Conservation (phyloP, 1,284 basidiomycete genomes). For the Phlebopus sp. region DNA sequence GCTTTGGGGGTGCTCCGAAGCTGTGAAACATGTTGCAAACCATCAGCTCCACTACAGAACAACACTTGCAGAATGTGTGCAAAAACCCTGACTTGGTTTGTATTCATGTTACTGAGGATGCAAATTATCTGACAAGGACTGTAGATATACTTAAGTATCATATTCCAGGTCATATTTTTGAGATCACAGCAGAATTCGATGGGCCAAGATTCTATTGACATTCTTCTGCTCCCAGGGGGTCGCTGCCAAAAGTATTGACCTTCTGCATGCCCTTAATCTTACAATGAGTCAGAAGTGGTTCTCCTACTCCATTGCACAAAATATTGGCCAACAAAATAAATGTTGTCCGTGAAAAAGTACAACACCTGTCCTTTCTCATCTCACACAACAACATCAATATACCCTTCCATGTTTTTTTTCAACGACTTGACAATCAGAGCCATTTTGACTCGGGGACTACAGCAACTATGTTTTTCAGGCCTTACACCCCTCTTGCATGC, state of each 20-base stretch:
- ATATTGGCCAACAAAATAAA: conserved; percentile 5
- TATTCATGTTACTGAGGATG: neutral
- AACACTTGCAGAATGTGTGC: conserved; percentile 13
- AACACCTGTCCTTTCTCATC: conserved; percentile 1
- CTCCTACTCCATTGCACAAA: neutral
- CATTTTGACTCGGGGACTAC: too few relatives aligned
- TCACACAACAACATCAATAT: conserved; percentile 6
- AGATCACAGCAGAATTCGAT: conserved; percentile 17
- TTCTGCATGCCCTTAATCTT: conserved; percentile 24
- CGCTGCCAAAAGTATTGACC: conserved; percentile 26
- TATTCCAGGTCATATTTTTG: conserved; percentile 14
- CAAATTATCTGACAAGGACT: neutral
- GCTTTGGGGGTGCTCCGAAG: conserved; percentile 12
- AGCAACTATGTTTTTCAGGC: too few relatives aligned
- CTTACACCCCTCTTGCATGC: too few relatives aligned
- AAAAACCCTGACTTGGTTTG: conserved; percentile 25
- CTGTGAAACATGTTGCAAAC: conserved; percentile 14
- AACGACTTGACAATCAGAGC: too few relatives aligned
- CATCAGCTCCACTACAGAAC: conserved; percentile 8
- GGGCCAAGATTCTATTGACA: conserved; percentile 23
- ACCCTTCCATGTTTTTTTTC: neutral
- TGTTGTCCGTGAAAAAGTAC: too few relatives aligned
- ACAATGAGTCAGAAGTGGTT: conserved; percentile 32
- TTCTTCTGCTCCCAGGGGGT: conserved; percentile 28
- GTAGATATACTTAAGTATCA: conserved; percentile 4